Conservation (phyloP, 208 protist genomes). For the Leishmania gerbilli region DNA sequence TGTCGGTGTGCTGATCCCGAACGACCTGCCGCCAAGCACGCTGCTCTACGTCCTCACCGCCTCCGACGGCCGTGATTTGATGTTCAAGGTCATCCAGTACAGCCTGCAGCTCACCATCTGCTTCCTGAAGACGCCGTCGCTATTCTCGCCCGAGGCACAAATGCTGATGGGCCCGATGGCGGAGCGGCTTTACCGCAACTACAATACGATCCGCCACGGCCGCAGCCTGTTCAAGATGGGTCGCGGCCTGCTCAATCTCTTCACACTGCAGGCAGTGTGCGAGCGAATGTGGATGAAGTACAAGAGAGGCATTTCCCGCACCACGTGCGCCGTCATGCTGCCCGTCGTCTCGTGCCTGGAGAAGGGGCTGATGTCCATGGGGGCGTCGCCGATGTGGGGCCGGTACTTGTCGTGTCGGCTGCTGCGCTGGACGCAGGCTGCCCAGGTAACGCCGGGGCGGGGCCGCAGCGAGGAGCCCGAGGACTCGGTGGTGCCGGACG, state of each 20-base stretch:
- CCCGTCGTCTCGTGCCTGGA: constrained; percentile 26
- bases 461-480: constrained; percentile 9
- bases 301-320: constrained; percentile 32
- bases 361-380: constrained; percentile 3
- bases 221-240: constrained; percentile 88
- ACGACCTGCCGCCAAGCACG: constrained; percentile 79
- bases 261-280: constrained; percentile 66
- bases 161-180: constrained; percentile 54
- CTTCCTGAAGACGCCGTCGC: constrained; percentile 56
- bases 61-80: constrained; percentile 78
- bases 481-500: constrained; percentile 1
- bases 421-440: constrained; percentile 23
- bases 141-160: constrained; percentile 67
- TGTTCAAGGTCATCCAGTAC: constrained; percentile 89
- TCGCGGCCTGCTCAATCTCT: constrained; percentile 74
- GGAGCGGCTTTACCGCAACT: constrained; percentile 75
- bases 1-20: constrained; percentile 67
- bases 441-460: constrained; percentile 13
- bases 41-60: constrained; percentile 87
- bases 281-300: constrained; percentile 69
- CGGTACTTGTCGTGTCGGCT: constrained; percentile 6
- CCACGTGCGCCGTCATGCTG: constrained; percentile 23
- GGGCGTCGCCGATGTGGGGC: constrained; percentile 16
- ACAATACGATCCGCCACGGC: constrained; percentile 87
- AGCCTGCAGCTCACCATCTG: constrained; percentile 74